Percentiles rank a stretch among this genome's conserved stretches.
phyloP scores from a whole-genome alignment of 768 basidiomycete species.

The Vararia minispora region DNA sequence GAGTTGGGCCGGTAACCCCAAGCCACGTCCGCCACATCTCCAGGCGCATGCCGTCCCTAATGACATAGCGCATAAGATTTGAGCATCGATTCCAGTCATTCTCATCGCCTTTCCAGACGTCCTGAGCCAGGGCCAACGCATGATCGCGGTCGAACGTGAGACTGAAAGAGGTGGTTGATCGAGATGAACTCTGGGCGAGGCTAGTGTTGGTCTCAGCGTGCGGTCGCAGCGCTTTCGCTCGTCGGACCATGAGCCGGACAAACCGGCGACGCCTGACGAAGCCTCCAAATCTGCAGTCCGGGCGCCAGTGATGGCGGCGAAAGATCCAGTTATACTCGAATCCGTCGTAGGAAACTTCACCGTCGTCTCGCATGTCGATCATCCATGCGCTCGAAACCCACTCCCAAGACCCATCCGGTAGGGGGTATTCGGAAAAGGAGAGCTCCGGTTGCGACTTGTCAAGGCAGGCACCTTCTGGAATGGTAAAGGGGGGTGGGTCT shows the following conservation, averaged over 20 bases:
- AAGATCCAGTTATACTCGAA: conserved; percentile 84
- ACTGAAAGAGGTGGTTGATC: neutral
- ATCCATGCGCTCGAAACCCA: conserved; percentile 80
- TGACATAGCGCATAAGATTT: conserved; percentile 37
- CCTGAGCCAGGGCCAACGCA: conserved; percentile 1
- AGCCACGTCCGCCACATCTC: conserved; percentile 74
- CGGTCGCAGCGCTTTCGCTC: conserved; percentile 28
- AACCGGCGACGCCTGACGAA: conserved; percentile 76
- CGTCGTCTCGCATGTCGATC: conserved; percentile 80
- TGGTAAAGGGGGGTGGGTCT: conserved; percentile 67
- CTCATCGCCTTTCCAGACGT: conserved; percentile 45
- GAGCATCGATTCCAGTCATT: conserved; percentile 54
- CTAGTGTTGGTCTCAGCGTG: too few relatives aligned
- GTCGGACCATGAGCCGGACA: conserved; percentile 77
- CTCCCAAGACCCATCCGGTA: conserved; percentile 72
- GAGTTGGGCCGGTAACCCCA: conserved; percentile 22
- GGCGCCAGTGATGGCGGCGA: conserved; percentile 52
- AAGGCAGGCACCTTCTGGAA: conserved; percentile 28
- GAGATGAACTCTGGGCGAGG: too few relatives aligned
- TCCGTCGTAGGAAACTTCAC: conserved; percentile 71
- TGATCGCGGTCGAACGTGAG: neutral
- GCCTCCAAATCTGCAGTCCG: conserved; percentile 50
- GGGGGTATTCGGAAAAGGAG: conserved; percentile 50
- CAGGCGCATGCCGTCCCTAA: conserved; percentile 60
- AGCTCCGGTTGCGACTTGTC: conserved; percentile 38